A percentile compares a stretch with the other conserved stretches of the same genome.
These are phyloP conservation scores for Ceriops tagal DNA, from an alignment of 345 rosid species.

Conservation along the genomic window DNA sequence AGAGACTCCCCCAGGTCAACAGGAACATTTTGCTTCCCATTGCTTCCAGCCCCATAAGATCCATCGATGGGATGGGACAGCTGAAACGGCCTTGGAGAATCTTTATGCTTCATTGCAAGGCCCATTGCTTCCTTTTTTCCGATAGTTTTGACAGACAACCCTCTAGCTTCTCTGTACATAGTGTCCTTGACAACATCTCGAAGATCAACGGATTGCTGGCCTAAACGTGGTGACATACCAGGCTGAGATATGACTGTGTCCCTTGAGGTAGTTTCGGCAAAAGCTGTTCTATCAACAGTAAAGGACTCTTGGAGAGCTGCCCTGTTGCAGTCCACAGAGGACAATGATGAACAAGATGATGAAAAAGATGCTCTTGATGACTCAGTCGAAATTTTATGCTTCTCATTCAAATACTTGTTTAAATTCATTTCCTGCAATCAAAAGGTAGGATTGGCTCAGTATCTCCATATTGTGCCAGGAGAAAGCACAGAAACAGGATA, in stretches of 20 bases:
- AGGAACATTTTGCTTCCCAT: constrained; percentile 43
- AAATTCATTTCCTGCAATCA: constrained; percentile 49
- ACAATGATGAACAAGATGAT: constrained; percentile 77
- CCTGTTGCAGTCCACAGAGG: constrained; percentile 60
- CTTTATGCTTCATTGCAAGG: constrained; percentile 45
- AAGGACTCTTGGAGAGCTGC: constrained; percentile 53
- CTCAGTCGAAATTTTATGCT: constrained; percentile 69
- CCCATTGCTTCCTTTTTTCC: constrained; percentile 44
- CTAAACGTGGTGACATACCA: constrained; percentile 46
- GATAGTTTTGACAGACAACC: constrained; percentile 45
- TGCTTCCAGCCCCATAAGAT: constrained; percentile 31
- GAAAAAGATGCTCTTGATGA: constrained; percentile 81
- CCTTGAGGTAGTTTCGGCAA: constrained; percentile 58
- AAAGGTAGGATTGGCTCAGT: constrained; percentile 22
- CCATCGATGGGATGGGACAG: constrained; percentile 30
- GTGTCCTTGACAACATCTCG: constrained; percentile 87
- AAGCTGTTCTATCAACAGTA: constrained; percentile 46
- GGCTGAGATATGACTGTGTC: constrained; percentile 50
- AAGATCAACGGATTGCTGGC: constrained; percentile 54
- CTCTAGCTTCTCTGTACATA: constrained; percentile 81
- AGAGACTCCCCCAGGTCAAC: constrained; percentile 64
- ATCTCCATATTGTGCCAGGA: background rate
- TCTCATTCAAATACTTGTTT: constrained; percentile 51
- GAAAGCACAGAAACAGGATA: background rate
- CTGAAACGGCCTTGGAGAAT: constrained; percentile 60